phyloP scores from a whole-genome alignment of 495 filamentous ascomycete species.

The Jackrogersella minutella region DNA sequence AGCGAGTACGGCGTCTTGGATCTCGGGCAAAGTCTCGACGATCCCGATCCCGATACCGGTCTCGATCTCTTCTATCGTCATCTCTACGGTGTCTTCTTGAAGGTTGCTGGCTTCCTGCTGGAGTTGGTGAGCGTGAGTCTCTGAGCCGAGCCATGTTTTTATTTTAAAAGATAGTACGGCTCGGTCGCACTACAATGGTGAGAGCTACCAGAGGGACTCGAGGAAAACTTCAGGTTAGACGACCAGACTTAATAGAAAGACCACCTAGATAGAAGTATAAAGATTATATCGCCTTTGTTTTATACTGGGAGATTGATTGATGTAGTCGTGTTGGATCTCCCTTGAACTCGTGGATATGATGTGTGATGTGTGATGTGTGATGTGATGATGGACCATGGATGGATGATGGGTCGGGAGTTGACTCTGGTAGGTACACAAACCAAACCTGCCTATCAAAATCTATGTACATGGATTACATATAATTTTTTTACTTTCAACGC shows the following conservation, averaged over 20 bases:
- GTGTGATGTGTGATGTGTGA: constrained; percentile 10
- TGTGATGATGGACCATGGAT: too few species aligned
- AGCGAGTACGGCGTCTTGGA: constrained; percentile 68
- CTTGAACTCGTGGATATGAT: not conserved
- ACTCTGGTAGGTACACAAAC: too few species aligned
- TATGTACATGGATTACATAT: too few species aligned
- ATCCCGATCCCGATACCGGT: constrained; percentile 64
- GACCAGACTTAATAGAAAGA: constrained; percentile 37
- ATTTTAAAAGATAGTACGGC: constrained; percentile 42
- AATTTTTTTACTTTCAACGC: not conserved
- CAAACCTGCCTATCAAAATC: too few species aligned
- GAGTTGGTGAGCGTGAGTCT: constrained; percentile 95
- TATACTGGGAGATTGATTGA: not conserved
- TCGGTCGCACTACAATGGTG: constrained; percentile 49
- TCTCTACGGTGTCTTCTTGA: constrained; percentile 77
- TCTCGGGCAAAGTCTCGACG: constrained; percentile 60
- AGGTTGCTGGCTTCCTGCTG: constrained; percentile 86
- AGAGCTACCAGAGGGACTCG: constrained; percentile 48
- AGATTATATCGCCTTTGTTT: not conserved
- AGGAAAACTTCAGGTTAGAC: constrained; percentile 39
- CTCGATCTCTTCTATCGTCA: constrained; percentile 75
- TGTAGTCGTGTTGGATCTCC: not conserved
- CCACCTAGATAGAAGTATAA: constrained; percentile 23
- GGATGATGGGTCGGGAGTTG: too few species aligned
- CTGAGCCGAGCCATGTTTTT: constrained; percentile 85